Evolutionary conservation across 2,329 filamentous ascomycete species (phyloP).

Genomic region (Tolypocladium album): DNA sequence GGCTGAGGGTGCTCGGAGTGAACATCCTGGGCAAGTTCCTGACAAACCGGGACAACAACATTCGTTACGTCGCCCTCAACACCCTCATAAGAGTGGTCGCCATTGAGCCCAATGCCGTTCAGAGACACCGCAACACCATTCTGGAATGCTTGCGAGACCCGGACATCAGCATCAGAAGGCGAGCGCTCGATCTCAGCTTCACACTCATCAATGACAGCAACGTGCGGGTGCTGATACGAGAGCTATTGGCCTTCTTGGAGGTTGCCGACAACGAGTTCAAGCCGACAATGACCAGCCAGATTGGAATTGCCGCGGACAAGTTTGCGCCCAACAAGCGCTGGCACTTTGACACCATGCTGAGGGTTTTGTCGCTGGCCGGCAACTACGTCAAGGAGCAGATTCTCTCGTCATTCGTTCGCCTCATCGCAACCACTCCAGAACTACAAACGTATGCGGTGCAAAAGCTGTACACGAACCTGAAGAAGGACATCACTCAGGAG

Average conservation of each 20-base stretch:
- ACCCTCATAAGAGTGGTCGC: slow-evolving; percentile 97
- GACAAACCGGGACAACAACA: slow-evolving; percentile 98
- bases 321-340: slow-evolving; percentile 96
- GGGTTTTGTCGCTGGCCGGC: slow-evolving; percentile 84
- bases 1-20: slow-evolving; percentile 84
- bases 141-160: slow-evolving; percentile 92
- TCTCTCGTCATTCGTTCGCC: slow-evolving; percentile 86
- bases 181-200: slow-evolving; percentile 95
- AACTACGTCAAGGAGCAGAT: slow-evolving; percentile 98
- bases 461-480: slow-evolving; percentile 82
- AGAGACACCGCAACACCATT: slow-evolving; percentile 94
- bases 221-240: slow-evolving; percentile 83
- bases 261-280: slow-evolving; percentile 99
- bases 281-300: slow-evolving; percentile 95
- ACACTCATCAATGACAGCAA: slow-evolving; percentile 97
- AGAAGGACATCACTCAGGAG: slow-evolving; percentile 96
- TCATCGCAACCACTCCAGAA: slow-evolving; percentile 90
- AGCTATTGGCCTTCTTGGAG: slow-evolving; percentile 89
- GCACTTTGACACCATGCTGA: slow-evolving; percentile 96
- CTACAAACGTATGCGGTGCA: slow-evolving; percentile 94
- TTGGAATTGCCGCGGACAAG: slow-evolving; percentile 90
- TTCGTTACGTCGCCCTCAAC: slow-evolving; percentile 94
- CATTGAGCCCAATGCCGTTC: slow-evolving; percentile 94
- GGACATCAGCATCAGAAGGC: slow-evolving; percentile 91
- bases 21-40: slow-evolving; percentile 98